Percentiles rank a stretch among this genome's conserved stretches.
These are phyloP conservation scores for Penicillium concentricum DNA, from an alignment of 2,329 filamentous ascomycete genomes.

Conservation along the genomic window DNA sequence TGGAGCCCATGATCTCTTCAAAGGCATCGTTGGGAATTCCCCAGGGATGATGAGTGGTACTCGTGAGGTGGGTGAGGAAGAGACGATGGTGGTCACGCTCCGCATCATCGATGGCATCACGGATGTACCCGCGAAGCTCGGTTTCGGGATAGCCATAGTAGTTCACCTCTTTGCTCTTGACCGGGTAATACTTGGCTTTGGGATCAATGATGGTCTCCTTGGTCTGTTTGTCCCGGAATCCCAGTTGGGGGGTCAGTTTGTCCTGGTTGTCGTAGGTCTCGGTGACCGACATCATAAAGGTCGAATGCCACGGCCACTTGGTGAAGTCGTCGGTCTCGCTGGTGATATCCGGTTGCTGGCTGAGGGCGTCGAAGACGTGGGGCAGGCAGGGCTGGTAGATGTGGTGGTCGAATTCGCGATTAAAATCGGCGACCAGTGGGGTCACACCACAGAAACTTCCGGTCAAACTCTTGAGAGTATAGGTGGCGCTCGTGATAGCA, in stretches of 20 bases:
- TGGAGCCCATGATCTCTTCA: conserved; percentile 22
- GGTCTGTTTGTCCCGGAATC: conserved; percentile 29
- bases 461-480: conserved; percentile 47
- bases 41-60: conserved; percentile 37
- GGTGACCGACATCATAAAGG: conserved; percentile 37
- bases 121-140: conserved; percentile 32
- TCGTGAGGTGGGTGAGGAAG: conserved; percentile 36
- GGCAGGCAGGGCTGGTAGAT: conserved; percentile 49
- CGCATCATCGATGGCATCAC: conserved; percentile 34
- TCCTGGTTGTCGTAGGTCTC: conserved; percentile 32
- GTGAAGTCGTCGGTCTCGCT: conserved; percentile 27
- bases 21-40: conserved; percentile 28
- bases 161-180: conserved; percentile 27
- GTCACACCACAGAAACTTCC: conserved; percentile 46
- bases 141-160: conserved; percentile 36
- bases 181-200: conserved; percentile 28
- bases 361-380: conserved; percentile 32
- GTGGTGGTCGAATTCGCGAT: conserved; percentile 43
- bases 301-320: conserved; percentile 35
- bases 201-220: conserved; percentile 27
- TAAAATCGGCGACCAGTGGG: conserved; percentile 46
- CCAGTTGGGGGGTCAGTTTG: conserved; percentile 27
- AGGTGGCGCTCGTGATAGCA: conserved; percentile 45
- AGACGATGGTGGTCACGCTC: conserved; percentile 32
- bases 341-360: conserved; percentile 23